Evolutionary conservation across 192 early-diverging fungal species (phyloP), one percentile per base, ranked within the genome.

Genomic region (Coemansia furcata): DNA sequence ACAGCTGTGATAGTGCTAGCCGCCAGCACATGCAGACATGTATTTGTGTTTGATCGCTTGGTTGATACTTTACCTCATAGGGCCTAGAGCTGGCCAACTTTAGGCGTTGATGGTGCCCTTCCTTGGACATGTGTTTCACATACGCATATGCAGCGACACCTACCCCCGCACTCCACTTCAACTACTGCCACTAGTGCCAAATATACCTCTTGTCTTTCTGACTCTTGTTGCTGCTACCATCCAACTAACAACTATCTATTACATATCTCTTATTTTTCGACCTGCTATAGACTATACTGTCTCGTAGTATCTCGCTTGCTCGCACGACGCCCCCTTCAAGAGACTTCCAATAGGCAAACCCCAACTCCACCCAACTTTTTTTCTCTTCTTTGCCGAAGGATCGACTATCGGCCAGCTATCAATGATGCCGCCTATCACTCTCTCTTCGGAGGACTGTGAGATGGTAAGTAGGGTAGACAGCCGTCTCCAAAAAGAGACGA

Each of bases 381-480:
- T 32, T 42, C 23, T 58, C 3, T 46, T n/a, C 4, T 37, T 52
- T 32, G 7, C 23, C 40, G 17, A 10, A 32, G 19, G 19, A 36
- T 37, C 57, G 35, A 43, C 29, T 40, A 29, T 11, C 55, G 47
- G 46, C 46, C 46, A 21, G 46, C 19, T 29, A n/a, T n/a, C 37
- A 9, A 64, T 38, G 60, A 80, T 80, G 77, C 65, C 77, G 65
- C 62, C 68, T 21, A 57, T 80, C 36, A 74, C 77, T 17, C 77
- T 80, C 35, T 80, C 77, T 33, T 80, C 68, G 7, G 77, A 80
- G 72, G 77, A 80, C 72, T 74, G 77, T 38, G 77, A 80, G 50
- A 80, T 80, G 77, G 77, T 80, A 80, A 68, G 77, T 49, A 17
- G 14, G 23, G 6, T 40, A n/a, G 14, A 38, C 26, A 11, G 12